Conservation (phyloP, 2,329 filamentous ascomycete genomes). For the Alternaria tenuissima region DNA sequence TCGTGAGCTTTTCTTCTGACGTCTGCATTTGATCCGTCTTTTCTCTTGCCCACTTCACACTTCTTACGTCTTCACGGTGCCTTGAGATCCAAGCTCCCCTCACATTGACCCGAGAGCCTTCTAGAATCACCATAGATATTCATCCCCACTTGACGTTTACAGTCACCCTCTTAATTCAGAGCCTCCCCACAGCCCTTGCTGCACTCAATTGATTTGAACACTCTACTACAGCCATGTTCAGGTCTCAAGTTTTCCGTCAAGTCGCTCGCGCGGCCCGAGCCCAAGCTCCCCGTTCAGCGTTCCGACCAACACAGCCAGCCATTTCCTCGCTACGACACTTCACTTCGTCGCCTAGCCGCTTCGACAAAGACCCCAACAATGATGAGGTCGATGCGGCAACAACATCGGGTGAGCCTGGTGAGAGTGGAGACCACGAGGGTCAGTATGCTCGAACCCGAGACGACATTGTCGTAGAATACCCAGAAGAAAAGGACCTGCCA, state of each 20-base stretch:
- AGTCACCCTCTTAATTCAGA: slow-evolving; percentile 14
- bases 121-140: slow-evolving; percentile 1
- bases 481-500: slow-evolving; percentile 76
- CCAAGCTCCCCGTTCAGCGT: slow-evolving; percentile 39
- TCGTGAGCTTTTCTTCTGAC: slow-evolving; percentile 11
- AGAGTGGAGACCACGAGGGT: slow-evolving; percentile 64
- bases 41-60: not conserved
- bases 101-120: slow-evolving; percentile 3
- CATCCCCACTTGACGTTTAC: not conserved
- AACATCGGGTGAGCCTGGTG: slow-evolving; percentile 49
- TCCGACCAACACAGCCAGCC: slow-evolving; percentile 29
- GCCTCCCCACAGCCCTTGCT: not conserved
- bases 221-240: slow-evolving; percentile 42
- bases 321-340: slow-evolving; percentile 36
- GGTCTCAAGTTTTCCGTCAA: slow-evolving; percentile 43
- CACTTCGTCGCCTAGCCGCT: slow-evolving; percentile 36
- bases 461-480: slow-evolving; percentile 79
- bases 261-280: slow-evolving; percentile 36
- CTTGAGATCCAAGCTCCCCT: slow-evolving; percentile 13
- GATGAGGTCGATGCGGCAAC: slow-evolving; percentile 46
- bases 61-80: slow-evolving; percentile 20
- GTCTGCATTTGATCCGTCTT: slow-evolving; percentile 13
- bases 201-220: slow-evolving; percentile 1
- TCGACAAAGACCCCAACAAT: slow-evolving; percentile 35
- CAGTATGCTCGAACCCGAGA: slow-evolving; percentile 82